Evolutionary conservation across 2,329 filamentous ascomycete species (phyloP).

Genomic region (Aspergillus felis): DNA sequence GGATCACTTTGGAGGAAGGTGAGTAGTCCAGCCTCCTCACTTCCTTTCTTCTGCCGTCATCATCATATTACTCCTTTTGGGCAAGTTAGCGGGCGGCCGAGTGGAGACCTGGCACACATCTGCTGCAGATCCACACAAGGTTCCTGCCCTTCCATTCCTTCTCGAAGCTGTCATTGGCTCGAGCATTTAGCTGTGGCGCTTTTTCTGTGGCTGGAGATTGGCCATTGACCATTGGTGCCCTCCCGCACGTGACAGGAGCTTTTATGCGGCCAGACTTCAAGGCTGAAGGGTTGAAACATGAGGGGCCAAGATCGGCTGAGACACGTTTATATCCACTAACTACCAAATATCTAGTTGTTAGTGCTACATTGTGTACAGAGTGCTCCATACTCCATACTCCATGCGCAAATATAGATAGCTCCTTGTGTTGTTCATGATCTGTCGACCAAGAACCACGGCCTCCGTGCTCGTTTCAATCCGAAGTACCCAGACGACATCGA

Average conservation of each 20-base stretch:
- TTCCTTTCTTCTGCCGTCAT: not conserved
- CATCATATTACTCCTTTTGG: not conserved
- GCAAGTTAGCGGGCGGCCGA: not conserved
- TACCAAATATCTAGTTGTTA: not conserved
- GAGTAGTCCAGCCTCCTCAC: not conserved
- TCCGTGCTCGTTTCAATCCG: not conserved
- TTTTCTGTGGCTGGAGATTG: not conserved
- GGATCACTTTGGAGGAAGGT: not conserved
- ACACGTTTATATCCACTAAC: not conserved
- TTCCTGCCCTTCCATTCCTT: not conserved
- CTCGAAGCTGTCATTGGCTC: not conserved
- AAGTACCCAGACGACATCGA: not conserved
- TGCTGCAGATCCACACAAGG: not conserved
- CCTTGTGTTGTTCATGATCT: not conserved
- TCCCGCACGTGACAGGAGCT: not conserved
- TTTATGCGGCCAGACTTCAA: not conserved
- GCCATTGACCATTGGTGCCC: slow-evolving; percentile 1
- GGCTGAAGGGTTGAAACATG: not conserved
- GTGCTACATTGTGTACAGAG: too few relatives aligned
- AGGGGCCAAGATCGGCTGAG: not conserved
- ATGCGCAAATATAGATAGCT: not conserved
- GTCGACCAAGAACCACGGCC: not conserved
- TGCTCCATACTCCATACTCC: too few relatives aligned
- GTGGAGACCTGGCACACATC: not conserved
- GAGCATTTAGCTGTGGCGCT: not conserved